Evolutionary conservation across 768 basidiomycete genomes (phyloP).

Genomic region (Tephrocybe rancida): DNA sequence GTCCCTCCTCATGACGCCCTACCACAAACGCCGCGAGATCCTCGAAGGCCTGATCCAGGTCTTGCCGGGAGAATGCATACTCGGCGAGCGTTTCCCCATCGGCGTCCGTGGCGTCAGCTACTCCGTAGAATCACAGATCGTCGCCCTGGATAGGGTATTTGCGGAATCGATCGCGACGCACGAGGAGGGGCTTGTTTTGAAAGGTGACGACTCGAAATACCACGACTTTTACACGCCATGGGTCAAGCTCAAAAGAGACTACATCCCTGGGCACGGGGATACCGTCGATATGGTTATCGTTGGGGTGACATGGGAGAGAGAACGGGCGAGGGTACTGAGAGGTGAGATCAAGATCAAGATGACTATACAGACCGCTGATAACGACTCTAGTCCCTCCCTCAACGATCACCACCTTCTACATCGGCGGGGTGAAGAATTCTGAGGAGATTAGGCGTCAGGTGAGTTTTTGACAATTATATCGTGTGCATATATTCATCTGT

Average conservation of each 20-base stretch:
- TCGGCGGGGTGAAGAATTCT: constrained; percentile 65
- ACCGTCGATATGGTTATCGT: constrained; percentile 77
- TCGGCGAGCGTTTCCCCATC: constrained; percentile 60
- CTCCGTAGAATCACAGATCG: constrained; percentile 1
- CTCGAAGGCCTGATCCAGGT: constrained; percentile 60
- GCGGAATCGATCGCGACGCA: constrained; percentile 49
- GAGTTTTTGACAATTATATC: constrained; percentile 13
- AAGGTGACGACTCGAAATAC: constrained; percentile 70
- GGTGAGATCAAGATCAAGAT: constrained; percentile 45
- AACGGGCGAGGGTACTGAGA: constrained; percentile 73
- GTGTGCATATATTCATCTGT: neutral
- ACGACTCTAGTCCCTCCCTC: constrained; percentile 60
- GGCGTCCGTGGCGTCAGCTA: constrained; percentile 27
- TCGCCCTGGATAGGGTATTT: constrained; percentile 34
- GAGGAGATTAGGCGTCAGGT: constrained; percentile 42
- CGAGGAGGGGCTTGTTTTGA: constrained; percentile 78
- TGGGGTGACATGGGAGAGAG: constrained; percentile 79
- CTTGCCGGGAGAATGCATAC: constrained; percentile 62
- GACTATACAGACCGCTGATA: neutral
- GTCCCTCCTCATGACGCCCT: constrained; percentile 57
- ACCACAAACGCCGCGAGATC: constrained; percentile 57
- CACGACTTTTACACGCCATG: constrained; percentile 67
- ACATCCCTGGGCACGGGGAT: constrained; percentile 85
- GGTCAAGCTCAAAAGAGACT: constrained; percentile 91
- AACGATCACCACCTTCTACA: constrained; percentile 78